A percentile compares a stretch with the other conserved stretches of the same genome.
Evolutionary conservation across 2,329 filamentous ascomycete species (phyloP).

Genomic region (Tricladium varicosporioides): DNA sequence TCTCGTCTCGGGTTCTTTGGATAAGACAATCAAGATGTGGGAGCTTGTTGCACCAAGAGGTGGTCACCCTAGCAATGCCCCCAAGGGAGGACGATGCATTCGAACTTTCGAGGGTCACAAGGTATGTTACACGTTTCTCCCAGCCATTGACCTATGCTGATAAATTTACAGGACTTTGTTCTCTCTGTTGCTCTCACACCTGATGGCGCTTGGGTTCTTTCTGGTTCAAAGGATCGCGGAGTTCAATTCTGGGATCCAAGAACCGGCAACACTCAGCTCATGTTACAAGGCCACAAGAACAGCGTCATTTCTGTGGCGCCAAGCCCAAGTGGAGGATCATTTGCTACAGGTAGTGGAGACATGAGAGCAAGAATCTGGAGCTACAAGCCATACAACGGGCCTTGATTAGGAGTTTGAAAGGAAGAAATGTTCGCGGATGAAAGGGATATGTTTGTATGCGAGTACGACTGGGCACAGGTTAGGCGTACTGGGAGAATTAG

Average conservation of each 20-base stretch:
- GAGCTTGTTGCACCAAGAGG: slow-evolving; percentile 74
- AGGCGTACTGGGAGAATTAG: slow-evolving; percentile 2
- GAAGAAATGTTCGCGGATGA: neutral
- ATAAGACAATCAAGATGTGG: slow-evolving; percentile 99
- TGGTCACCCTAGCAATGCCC: slow-evolving; percentile 61
- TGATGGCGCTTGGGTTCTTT: slow-evolving; percentile 93
- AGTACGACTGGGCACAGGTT: slow-evolving; percentile 4
- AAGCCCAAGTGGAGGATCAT: slow-evolving; percentile 77
- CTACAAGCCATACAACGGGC: slow-evolving; percentile 48
- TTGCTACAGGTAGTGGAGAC: slow-evolving; percentile 95
- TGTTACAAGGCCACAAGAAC: slow-evolving; percentile 99
- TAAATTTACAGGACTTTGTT: slow-evolving; percentile 76
- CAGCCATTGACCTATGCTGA: slow-evolving; percentile 18
- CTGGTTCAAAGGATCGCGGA: slow-evolving; percentile 92
- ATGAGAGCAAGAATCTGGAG: slow-evolving; percentile 98
- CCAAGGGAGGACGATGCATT: slow-evolving; percentile 88
- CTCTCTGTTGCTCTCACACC: slow-evolving; percentile 93
- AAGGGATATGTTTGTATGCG: slow-evolving; percentile 5
- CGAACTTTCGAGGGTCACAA: slow-evolving; percentile 97
- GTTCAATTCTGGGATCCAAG: slow-evolving; percentile 98
- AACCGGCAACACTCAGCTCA: slow-evolving; percentile 91
- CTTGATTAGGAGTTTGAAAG: neutral
- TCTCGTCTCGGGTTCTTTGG: slow-evolving; percentile 89
- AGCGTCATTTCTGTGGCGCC: slow-evolving; percentile 97
- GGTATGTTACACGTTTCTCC: slow-evolving; percentile 46